phyloP scores from a whole-genome alignment of 2,329 filamentous ascomycete species.

The Mycosphaerelloides madeirae region DNA sequence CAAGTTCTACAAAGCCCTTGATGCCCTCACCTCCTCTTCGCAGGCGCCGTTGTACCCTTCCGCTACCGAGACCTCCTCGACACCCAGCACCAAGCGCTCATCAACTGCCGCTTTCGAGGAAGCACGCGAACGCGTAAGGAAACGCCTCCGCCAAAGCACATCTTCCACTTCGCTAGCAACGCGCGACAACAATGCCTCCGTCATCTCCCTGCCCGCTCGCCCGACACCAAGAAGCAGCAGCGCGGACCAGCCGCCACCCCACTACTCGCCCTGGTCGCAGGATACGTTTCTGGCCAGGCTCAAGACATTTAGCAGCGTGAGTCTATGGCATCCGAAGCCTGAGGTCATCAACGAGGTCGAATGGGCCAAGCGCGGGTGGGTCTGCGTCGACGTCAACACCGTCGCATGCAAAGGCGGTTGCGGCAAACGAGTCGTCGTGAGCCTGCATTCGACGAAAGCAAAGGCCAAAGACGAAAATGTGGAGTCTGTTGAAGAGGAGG shows the following conservation, averaged over 20 bases:
- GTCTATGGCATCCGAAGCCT: slow-evolving; percentile 90
- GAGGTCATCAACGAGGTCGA: slow-evolving; percentile 79
- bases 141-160: slow-evolving; percentile 29
- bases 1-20: slow-evolving; percentile 73
- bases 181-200: slow-evolving; percentile 18
- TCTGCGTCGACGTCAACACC: slow-evolving; percentile 75
- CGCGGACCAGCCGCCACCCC: slow-evolving; percentile 43
- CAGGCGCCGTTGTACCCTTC: slow-evolving; percentile 31
- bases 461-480: slow-evolving; percentile 31
- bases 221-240: slow-evolving; percentile 15
- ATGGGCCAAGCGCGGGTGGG: slow-evolving; percentile 93
- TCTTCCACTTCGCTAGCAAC: slow-evolving; percentile 23
- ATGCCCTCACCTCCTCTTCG: slow-evolving; percentile 49
- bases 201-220: slow-evolving; percentile 29
- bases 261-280: slow-evolving; percentile 83
- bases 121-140: slow-evolving; percentile 26
- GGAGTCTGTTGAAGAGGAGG: slow-evolving; percentile 52
- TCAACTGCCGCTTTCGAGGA: slow-evolving; percentile 21
- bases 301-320: slow-evolving; percentile 84
- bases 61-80: slow-evolving; percentile 33
- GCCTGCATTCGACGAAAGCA: slow-evolving; percentile 51
- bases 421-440: slow-evolving; percentile 76
- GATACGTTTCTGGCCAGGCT: slow-evolving; percentile 74
- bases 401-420: slow-evolving; percentile 79
- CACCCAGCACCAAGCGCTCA: slow-evolving; percentile 21